Evolutionary conservation across 108 stramenopile species (phyloP), one percentile per base, ranked within the genome.

Genomic region (Pseudonitzschia multiseries): DNA sequence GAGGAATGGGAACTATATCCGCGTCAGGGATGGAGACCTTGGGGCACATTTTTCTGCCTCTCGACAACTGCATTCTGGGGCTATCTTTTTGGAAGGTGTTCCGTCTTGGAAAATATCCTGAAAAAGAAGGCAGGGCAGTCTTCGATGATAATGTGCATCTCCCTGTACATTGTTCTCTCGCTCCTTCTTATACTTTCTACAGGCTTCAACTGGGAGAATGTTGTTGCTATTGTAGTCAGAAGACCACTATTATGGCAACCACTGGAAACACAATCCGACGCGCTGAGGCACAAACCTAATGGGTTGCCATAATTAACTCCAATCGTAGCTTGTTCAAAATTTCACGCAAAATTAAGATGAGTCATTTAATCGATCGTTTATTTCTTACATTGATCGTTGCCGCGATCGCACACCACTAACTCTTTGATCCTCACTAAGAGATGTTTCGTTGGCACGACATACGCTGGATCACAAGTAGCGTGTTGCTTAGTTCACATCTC

Each of bases 1-100:
- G 87, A n/a, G 90, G 90, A 10, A 86, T 83, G 2, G 86, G 79
- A 33, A 86, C 87, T 4, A 77, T 91, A 10, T 86, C 87, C 1
- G 65, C 87, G 15, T 65, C 69, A 21, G 83, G 86, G 12, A 73
- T 88, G 57, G 84, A 88, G 61, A 83, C n/a, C 79, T 21, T 91
- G 90, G 90, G 78, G 78, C 14, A 78, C 75, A 14, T 91, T 88
- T 64, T 82, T 87, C 54, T 71, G 41, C 26, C 65, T 88, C 8
- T 79, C 83, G 17, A 71, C 83, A 9, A 81, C 84, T 44, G 77
- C 86, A 8, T 88, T 88, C 61, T 84, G 83, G 82, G 87, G 86
- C 8, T 88, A 82, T 67, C 57, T 88, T 15, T 86, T 86, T 44
- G 87, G 81, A 46, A 66, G 90, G 36, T 75, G 87, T 24, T 86